These are phyloP conservation scores for Phytophthora meadii DNA, from an alignment of 352 stramenopile species.

Conservation along the genomic window DNA sequence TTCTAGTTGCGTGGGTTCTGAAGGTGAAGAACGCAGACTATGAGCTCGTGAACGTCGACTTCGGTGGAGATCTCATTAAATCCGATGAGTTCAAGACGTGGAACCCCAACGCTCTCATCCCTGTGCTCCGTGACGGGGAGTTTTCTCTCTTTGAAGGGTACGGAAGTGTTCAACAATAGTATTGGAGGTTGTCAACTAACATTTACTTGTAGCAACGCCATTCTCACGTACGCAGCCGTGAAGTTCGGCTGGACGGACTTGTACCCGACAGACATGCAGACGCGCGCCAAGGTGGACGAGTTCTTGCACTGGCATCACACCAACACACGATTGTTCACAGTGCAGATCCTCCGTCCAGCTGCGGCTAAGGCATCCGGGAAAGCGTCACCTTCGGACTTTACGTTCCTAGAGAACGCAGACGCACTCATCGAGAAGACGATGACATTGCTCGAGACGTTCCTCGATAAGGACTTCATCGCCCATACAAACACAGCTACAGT, in stretches of 20 bases:
- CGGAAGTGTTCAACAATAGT: not conserved
- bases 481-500: constrained; percentile 47
- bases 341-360: constrained; percentile 39
- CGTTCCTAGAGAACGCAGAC: constrained; percentile 33
- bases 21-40: constrained; percentile 53
- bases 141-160: constrained; percentile 66
- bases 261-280: constrained; percentile 46
- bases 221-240: constrained; percentile 50
- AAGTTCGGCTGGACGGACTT: constrained; percentile 54
- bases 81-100: constrained; percentile 57
- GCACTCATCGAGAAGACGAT: constrained; percentile 43
- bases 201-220: constrained; percentile 39
- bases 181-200: constrained; percentile 5
- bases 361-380: constrained; percentile 17
- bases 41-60: constrained; percentile 47
- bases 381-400: constrained; percentile 33
- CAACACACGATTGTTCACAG: constrained; percentile 43
- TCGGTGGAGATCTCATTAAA: constrained; percentile 28
- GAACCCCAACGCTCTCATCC: constrained; percentile 62
- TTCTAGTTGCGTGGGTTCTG: constrained; percentile 42
- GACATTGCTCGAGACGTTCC: constrained; percentile 46
- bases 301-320: constrained; percentile 63
- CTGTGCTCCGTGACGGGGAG: constrained; percentile 59
- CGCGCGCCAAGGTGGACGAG: constrained; percentile 54
- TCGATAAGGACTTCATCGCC: constrained; percentile 52